Percentiles rank a stretch among this genome's conserved stretches.
Evolutionary conservation across 129 eudicot genomes (phyloP).

Genomic region (Helichrysum umbraculigerum): DNA sequence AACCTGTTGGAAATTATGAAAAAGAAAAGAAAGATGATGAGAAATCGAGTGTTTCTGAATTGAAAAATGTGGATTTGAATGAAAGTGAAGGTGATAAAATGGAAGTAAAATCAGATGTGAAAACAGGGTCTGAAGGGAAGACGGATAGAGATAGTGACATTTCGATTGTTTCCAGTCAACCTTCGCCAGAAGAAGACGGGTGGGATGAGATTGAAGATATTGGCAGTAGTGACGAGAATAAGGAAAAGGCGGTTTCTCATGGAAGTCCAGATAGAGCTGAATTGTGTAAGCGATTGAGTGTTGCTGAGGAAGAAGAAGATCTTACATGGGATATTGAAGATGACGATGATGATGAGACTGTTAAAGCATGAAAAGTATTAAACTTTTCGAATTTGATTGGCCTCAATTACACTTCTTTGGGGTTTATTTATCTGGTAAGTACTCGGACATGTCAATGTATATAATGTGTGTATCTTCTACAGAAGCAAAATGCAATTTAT

Average conservation of each 20-base stretch:
- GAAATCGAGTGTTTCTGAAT: conserved; percentile 28
- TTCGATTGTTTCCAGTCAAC: conserved; percentile 69
- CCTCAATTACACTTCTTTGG: background rate
- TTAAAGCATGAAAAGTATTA: conserved; percentile 29
- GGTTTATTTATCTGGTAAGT: conserved; percentile 27
- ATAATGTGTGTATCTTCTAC: conserved; percentile 30
- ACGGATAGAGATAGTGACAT: conserved; percentile 67
- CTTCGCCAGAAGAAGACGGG: conserved; percentile 66
- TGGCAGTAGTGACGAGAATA: conserved; percentile 61
- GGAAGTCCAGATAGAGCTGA: conserved; percentile 49
- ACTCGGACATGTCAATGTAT: conserved; percentile 37
- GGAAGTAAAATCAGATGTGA: conserved; percentile 47
- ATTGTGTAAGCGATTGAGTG: conserved; percentile 57
- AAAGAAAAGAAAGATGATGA: conserved; percentile 27
- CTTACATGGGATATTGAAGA: conserved; percentile 93
- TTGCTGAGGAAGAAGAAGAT: conserved; percentile 70
- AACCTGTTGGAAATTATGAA: conserved; percentile 16
- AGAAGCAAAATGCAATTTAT: conserved; percentile 27
- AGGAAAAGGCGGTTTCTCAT: conserved; percentile 44
- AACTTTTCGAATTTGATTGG: conserved; percentile 22
- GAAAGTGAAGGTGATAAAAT: conserved; percentile 34
- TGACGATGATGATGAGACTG: conserved; percentile 63
- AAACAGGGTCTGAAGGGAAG: conserved; percentile 55
- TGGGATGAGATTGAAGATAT: conserved; percentile 95
- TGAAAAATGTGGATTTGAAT: conserved; percentile 22